Conservation (phyloP, 2,329 filamentous ascomycete species). For the Xylaria arbuscula region DNA sequence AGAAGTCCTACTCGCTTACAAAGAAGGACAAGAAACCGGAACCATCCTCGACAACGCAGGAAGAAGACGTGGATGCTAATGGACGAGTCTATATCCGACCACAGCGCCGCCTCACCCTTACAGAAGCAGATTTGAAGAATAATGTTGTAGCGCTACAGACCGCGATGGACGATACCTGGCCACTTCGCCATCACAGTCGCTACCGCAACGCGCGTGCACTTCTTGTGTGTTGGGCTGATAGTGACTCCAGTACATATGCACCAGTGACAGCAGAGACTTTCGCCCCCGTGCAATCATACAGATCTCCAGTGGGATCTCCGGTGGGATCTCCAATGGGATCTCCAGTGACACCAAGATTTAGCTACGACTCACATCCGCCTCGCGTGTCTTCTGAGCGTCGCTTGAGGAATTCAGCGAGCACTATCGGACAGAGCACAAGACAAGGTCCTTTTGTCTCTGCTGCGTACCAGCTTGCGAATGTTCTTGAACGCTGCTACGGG, state of each 20-base stretch:
- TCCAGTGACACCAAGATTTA: not conserved
- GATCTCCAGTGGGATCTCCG: no score
- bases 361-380: not conserved
- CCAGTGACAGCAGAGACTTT: not conserved
- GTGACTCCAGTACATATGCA: not conserved
- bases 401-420: not conserved
- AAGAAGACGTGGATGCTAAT: not conserved
- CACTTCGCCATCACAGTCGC: slow-evolving; percentile 31
- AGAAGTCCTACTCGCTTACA: slow-evolving; percentile 10
- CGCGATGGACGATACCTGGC: slow-evolving; percentile 18
- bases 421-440: not conserved
- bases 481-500: slow-evolving; percentile 30
- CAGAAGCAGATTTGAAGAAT: slow-evolving; percentile 26
- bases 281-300: not conserved
- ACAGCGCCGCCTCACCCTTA: slow-evolving; percentile 3
- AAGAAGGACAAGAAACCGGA: slow-evolving; percentile 3
- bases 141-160: slow-evolving; percentile 8
- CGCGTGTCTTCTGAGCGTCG: not conserved
- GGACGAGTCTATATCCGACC: not conserved
- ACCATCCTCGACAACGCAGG: not conserved
- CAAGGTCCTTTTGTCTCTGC: slow-evolving; percentile 31
- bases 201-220: slow-evolving; percentile 31
- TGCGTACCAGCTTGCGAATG: slow-evolving; percentile 27
- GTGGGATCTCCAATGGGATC: not conserved
- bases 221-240: slow-evolving; percentile 36